Conservation (phyloP, 805 yeast genomes). For the Wickerhamiella lipophila region DNA sequence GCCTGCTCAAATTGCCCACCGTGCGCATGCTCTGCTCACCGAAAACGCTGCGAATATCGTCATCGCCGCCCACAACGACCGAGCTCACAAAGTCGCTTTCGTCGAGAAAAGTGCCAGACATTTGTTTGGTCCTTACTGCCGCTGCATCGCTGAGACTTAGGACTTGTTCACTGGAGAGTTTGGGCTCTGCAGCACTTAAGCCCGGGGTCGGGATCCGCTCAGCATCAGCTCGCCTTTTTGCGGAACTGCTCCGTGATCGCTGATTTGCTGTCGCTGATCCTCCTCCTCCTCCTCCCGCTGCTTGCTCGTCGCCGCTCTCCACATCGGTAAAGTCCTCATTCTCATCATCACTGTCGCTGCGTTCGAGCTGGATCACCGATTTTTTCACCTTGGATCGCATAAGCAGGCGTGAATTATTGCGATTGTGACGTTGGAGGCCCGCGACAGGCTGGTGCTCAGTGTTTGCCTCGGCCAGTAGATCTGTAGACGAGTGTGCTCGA, state of each 20-base stretch:
- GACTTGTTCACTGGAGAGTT: slow-evolving; percentile 21
- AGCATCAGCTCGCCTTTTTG: neutral
- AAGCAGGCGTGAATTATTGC: neutral
- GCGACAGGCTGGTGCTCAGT: neutral
- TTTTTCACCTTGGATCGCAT: slow-evolving; percentile 4
- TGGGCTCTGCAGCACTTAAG: slow-evolving; percentile 20
- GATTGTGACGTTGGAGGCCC: neutral
- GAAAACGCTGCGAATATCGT: slow-evolving; percentile 13
- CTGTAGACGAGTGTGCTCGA: neutral
- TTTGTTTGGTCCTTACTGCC: neutral
- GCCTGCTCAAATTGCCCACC: neutral
- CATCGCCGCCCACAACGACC: slow-evolving; percentile 16
- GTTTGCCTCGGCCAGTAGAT: neutral
- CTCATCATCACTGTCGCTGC: slow-evolving; percentile 11
- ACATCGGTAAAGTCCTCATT: slow-evolving; percentile 9
- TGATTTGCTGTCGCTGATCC: too few relatives aligned
- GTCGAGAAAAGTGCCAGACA: slow-evolving; percentile 18
- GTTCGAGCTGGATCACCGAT: slow-evolving; percentile 13
- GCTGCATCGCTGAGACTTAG: slow-evolving; percentile 15
- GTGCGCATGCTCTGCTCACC: slow-evolving; percentile 13
- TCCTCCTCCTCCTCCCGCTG: neutral
- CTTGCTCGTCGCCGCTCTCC: slow-evolving; percentile 7
- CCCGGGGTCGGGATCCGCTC: neutral
- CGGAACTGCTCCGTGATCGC: too few relatives aligned
- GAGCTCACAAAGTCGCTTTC: slow-evolving; percentile 20